Conservation (phyloP, 2,329 filamentous ascomycete genomes). For the Rutstroemia sydowiana region DNA sequence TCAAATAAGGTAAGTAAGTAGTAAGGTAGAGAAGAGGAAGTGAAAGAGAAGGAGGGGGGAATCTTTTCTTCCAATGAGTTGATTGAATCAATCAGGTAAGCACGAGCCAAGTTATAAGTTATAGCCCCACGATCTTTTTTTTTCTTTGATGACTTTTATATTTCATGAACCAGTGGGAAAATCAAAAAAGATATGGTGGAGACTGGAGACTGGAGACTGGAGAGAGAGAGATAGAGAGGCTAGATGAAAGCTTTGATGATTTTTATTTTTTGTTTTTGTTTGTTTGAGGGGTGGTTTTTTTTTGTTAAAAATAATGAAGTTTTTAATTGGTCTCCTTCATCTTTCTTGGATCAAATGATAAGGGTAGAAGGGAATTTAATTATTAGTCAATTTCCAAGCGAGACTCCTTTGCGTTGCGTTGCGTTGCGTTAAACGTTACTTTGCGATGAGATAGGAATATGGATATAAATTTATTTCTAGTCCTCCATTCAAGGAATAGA, state of each 20-base stretch:
- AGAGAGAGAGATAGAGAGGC: neutral
- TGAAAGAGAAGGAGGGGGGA: neutral
- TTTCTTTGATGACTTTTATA: neutral
- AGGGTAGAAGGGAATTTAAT: neutral
- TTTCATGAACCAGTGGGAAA: neutral
- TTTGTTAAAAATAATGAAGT: too few species aligned
- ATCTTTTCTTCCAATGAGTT: neutral
- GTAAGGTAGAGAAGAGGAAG: neutral
- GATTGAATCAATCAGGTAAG: neutral
- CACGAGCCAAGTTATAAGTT: neutral
- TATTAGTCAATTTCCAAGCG: constrained; percentile 5
- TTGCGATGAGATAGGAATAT: too few species aligned
- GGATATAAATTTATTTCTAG: too few species aligned
- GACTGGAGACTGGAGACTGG: too few species aligned
- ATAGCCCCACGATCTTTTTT: neutral
- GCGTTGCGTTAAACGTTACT: too few species aligned
- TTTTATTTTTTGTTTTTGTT: neutral
- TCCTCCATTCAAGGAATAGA: too few species aligned
- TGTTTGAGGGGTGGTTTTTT: too few species aligned
- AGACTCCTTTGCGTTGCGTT: neutral
- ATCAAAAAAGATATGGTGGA: too few species aligned
- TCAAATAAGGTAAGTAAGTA: too few species aligned
- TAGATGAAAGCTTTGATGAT: neutral
- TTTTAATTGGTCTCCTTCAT: neutral
- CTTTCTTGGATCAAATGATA: neutral